A percentile compares a stretch with the other conserved stretches of the same genome.
phyloP scores from a whole-genome alignment of 441 rosid genomes.

The Gossypium schwendimanii region DNA sequence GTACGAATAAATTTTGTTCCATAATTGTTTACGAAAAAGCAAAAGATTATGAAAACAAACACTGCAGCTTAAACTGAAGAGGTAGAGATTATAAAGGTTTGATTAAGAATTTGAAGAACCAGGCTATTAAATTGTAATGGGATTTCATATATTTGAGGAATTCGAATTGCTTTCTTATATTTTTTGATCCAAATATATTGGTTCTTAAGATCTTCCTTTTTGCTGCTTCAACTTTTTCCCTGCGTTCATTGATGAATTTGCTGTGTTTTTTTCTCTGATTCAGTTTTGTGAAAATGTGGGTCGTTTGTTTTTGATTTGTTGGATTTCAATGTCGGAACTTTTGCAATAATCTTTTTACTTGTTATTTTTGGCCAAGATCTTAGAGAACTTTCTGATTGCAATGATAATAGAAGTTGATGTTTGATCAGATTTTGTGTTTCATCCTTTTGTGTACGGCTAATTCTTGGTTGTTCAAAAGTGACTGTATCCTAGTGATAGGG shows the following conservation, averaged over 20 bases:
- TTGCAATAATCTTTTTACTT: background rate
- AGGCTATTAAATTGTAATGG: background rate
- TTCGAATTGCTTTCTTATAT: background rate
- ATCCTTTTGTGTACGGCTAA: background rate
- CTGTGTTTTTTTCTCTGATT: background rate
- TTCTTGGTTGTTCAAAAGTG: background rate
- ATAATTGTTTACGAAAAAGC: background rate
- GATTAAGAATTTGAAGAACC: background rate
- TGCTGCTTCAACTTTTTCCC: background rate
- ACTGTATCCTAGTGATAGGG: background rate
- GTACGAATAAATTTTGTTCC: background rate
- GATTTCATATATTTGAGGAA: background rate
- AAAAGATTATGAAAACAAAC: background rate
- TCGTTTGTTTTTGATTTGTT: background rate
- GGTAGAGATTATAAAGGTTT: background rate
- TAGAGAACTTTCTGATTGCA: background rate
- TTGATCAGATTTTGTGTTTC: background rate
- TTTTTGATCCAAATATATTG: background rate
- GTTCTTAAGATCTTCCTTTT: background rate
- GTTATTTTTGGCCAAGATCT: background rate
- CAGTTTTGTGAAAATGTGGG: background rate
- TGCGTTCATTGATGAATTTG: background rate
- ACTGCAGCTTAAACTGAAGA: background rate
- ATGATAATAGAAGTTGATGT: background rate
- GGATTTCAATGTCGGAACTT: background rate